phyloP scores from a whole-genome alignment of 176 grass and related monocot genomes.

The Ampelocalamus luodianensis region DNA sequence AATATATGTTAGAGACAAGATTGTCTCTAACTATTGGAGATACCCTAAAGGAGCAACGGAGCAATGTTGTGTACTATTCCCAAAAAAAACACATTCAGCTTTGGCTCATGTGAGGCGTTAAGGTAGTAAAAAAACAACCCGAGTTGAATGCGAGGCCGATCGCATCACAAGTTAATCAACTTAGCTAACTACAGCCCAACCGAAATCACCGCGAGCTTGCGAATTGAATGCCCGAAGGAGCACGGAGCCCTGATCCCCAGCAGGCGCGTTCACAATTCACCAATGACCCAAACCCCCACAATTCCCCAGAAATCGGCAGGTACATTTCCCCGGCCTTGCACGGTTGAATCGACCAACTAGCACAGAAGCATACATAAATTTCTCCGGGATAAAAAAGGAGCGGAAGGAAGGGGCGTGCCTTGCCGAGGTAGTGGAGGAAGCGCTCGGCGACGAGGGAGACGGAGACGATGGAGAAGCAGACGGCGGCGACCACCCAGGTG shows the following conservation, averaged over 20 bases:
- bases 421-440: conserved; percentile 82
- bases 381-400: background rate
- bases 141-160: background rate
- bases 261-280: background rate
- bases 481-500: conserved; percentile 74
- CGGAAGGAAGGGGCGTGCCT: conserved; percentile 35
- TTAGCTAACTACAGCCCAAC: conserved; percentile 8
- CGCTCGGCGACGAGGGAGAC: conserved; percentile 76
- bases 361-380: background rate
- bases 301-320: background rate
- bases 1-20: too few relatives aligned
- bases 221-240: background rate
- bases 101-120: background rate
- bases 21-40: too few relatives aligned
- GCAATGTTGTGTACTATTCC: background rate
- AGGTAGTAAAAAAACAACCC: background rate
- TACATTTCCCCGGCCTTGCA: background rate
- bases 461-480: conserved; percentile 74
- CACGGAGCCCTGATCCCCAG: background rate
- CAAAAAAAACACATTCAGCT: background rate
- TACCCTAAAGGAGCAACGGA: background rate
- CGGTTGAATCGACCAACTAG: background rate
- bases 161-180: background rate
- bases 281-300: background rate
- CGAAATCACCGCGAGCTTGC: background rate